Evolutionary conservation across 2,329 filamentous ascomycete species (phyloP).

Genomic region (Talaromyces pinophilus): DNA sequence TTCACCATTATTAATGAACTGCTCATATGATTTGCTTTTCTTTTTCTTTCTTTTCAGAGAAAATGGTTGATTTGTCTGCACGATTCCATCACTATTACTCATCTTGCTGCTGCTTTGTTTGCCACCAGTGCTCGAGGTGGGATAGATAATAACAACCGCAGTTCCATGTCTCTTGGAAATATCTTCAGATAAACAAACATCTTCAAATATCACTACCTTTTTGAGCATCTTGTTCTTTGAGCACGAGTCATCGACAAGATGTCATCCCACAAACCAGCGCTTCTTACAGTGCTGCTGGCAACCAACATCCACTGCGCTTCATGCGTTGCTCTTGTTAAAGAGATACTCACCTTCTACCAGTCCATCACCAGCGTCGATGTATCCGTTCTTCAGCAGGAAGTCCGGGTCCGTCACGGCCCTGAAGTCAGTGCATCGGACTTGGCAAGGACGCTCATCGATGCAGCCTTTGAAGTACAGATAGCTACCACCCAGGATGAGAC

Average conservation of each 20-base stretch:
- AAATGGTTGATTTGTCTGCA: constrained; percentile 1
- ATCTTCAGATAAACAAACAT: neutral
- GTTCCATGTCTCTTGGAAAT: constrained; percentile 1
- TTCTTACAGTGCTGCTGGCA: constrained; percentile 45
- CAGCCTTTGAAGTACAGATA: constrained; percentile 51
- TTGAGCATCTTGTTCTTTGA: neutral
- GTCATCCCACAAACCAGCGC: neutral
- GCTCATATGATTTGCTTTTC: neutral
- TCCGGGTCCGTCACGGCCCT: constrained; percentile 43
- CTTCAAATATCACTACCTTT: neutral
- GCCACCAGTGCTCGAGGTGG: neutral
- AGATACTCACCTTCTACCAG: constrained; percentile 42
- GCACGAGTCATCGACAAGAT: neutral
- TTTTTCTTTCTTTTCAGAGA: neutral
- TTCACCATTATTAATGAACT: neutral
- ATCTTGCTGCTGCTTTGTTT: constrained; percentile 10
- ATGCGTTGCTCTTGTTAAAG: constrained; percentile 49
- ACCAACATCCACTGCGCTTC: constrained; percentile 53
- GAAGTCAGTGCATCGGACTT: constrained; percentile 37
- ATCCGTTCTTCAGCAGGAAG: constrained; percentile 48
- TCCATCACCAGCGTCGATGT: constrained; percentile 43
- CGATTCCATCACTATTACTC: constrained; percentile 8
- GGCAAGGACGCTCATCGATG: constrained; percentile 43
- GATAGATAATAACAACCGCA: constrained; percentile 3
- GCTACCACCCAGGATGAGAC: constrained; percentile 42